Percentiles rank a stretch among this genome's conserved stretches.
These are phyloP conservation scores for Marasmius sp. DNA, from an alignment of 1,284 basidiomycete species.

Conservation along the genomic window DNA sequence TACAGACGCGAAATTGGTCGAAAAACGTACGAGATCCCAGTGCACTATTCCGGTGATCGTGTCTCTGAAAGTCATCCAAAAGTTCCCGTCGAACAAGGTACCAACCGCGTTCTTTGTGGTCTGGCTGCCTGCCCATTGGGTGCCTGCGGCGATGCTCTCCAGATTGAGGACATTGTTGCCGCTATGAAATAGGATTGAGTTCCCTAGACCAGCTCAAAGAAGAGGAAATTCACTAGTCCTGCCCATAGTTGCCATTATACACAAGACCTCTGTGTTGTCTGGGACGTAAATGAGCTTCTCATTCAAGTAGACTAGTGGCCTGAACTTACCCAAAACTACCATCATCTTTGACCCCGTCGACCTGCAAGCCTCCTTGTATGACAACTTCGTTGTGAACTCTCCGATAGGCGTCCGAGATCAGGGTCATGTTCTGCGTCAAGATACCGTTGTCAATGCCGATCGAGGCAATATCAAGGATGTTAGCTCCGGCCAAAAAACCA, in stretches of 20 bases:
- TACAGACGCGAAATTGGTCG: background rate
- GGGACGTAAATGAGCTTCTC: background rate
- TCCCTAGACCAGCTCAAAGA: background rate
- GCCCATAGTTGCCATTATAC: conserved; percentile 62
- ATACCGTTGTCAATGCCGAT: conserved; percentile 55
- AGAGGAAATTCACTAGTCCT: conserved; percentile 11
- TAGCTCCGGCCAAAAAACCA: conserved; percentile 58
- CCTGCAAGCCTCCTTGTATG: conserved; percentile 40
- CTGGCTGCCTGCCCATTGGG: conserved; percentile 45
- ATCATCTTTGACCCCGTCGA: conserved; percentile 63
- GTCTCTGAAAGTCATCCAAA: conserved; percentile 71
- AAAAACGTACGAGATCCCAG: conserved; percentile 61
- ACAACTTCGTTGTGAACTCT: conserved; percentile 50
- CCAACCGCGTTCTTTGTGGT: conserved; percentile 44
- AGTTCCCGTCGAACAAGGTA: conserved; percentile 47
- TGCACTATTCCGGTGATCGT: conserved; percentile 52
- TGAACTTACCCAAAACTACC: conserved; percentile 47
- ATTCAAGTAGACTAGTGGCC: conserved; percentile 7
- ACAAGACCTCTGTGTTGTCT: conserved; percentile 58
- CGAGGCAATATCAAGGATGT: conserved; percentile 56
- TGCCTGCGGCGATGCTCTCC: conserved; percentile 53
- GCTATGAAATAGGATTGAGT: conserved; percentile 26
- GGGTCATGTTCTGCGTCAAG: conserved; percentile 39
- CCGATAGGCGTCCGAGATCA: conserved; percentile 47
- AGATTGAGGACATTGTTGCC: conserved; percentile 51